Evolutionary conservation across 2,329 filamentous ascomycete genomes (phyloP).

Genomic region (Sporothrix globosa): DNA sequence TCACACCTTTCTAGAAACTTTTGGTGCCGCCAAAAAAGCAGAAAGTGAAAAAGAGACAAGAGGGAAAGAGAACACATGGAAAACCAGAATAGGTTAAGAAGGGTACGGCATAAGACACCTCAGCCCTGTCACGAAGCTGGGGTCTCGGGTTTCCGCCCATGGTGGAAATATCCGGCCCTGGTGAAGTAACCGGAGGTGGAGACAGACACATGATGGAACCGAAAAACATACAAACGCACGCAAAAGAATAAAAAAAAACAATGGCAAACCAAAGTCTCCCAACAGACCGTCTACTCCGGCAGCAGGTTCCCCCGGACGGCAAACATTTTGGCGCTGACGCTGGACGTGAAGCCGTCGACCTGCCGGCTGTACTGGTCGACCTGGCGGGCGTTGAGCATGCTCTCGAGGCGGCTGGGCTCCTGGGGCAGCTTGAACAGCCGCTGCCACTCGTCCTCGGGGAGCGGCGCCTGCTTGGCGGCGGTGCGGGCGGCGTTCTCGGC

Average conservation of each 20-base stretch:
- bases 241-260: conserved; percentile 7
- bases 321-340: conserved; percentile 96
- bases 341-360: conserved; percentile 92
- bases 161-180: not conserved
- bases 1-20: conserved; percentile 27
- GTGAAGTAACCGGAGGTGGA: not conserved
- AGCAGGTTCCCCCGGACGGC: conserved; percentile 76
- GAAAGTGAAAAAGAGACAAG: conserved; percentile 12
- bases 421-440: conserved; percentile 96
- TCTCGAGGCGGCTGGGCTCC: conserved; percentile 90
- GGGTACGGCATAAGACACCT: not conserved
- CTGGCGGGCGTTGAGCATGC: conserved; percentile 91
- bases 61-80: not conserved
- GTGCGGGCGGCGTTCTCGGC: conserved; percentile 86
- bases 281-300: conserved; percentile 51
- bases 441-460: conserved; percentile 98
- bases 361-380: conserved; percentile 98
- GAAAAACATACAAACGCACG: not conserved
- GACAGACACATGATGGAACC: not conserved
- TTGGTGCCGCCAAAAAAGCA: conserved; percentile 26
- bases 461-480: conserved; percentile 81
- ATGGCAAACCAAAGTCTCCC: not conserved
- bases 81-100: not conserved
- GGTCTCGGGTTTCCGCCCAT: not conserved
- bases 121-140: not conserved